Percentiles rank a stretch among this genome's conserved stretches.
Evolutionary conservation across 805 yeast species (phyloP).

Genomic region (Candida michaelii): DNA sequence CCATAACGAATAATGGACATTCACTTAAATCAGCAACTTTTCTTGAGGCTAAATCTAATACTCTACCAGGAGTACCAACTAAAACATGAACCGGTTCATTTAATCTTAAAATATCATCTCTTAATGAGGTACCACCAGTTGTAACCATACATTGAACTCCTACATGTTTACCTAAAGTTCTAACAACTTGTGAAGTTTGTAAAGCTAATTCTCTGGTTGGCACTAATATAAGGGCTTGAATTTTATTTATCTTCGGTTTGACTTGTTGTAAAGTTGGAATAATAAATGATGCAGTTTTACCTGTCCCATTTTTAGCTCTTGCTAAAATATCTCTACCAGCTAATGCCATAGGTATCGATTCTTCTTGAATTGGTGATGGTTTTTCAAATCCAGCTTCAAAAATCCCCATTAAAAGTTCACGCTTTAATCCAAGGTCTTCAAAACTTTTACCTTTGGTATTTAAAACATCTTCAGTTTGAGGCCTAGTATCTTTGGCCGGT

Average conservation of each 20-base stretch:
- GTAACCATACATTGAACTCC: conserved; percentile 95
- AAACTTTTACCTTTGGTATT: conserved; percentile 87
- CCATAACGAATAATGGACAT: conserved; percentile 91
- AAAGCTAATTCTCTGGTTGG: conserved; percentile 98
- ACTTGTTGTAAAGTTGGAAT: conserved; percentile 90
- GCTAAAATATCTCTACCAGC: conserved; percentile 96
- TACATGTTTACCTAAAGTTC: conserved; percentile 91
- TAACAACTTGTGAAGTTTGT: conserved; percentile 96
- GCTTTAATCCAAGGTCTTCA: conserved; percentile 87
- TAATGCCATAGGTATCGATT: conserved; percentile 91
- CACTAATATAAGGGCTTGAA: conserved; percentile 89
- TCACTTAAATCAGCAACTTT: conserved; percentile 81
- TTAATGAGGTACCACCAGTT: conserved; percentile 94
- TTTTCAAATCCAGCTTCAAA: conserved; percentile 98
- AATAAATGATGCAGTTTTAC: conserved; percentile 96
- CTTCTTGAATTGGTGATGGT: conserved; percentile 98
- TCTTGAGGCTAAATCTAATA: conserved; percentile 89
- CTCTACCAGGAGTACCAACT: conserved; percentile 98
- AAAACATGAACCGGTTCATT: conserved; percentile 90
- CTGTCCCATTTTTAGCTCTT: conserved; percentile 98
- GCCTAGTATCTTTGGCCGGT: conserved; percentile 87
- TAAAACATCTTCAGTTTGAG: conserved; percentile 94
- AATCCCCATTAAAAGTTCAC: conserved; percentile 96
- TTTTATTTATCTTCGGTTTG: conserved; percentile 78
- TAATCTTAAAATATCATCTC: conserved; percentile 91